phyloP scores from a whole-genome alignment of 495 filamentous ascomycete genomes.

The Peziza echinospora region DNA sequence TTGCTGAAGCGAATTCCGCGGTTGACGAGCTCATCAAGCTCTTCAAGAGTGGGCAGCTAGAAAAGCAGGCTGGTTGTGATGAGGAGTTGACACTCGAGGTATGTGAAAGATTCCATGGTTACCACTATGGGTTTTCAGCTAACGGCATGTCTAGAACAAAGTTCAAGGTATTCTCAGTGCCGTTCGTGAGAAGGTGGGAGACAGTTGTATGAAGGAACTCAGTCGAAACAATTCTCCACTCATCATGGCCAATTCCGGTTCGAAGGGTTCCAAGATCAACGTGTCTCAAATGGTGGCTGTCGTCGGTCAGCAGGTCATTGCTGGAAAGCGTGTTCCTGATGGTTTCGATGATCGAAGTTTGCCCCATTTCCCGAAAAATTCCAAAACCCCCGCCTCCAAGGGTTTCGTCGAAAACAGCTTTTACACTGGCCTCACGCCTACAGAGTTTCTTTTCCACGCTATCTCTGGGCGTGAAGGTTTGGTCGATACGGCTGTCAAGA shows the following conservation, averaged over 20 bases:
- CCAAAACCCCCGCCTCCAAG: constrained; percentile 75
- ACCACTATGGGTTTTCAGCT: not conserved
- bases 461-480: constrained; percentile 96
- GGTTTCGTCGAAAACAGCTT: constrained; percentile 96
- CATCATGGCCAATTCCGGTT: constrained; percentile 92
- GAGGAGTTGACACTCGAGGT: constrained; percentile 72
- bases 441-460: constrained; percentile 93
- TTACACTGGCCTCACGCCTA: constrained; percentile 73
- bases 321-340: constrained; percentile 76
- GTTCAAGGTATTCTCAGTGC: constrained; percentile 79
- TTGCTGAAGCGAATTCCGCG: constrained; percentile 54
- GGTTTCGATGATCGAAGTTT: constrained; percentile 89
- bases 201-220: constrained; percentile 72
- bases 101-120: not conserved
- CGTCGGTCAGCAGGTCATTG: constrained; percentile 95
- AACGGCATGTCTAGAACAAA: constrained; percentile 26
- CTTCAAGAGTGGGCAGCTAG: constrained; percentile 54
- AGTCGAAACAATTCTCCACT: constrained; percentile 82
- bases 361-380: constrained; percentile 87
- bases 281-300: constrained; percentile 97
- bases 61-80: constrained; percentile 70
- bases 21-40: constrained; percentile 69
- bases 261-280: constrained; percentile 91
- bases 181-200: constrained; percentile 74
- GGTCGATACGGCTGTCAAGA: constrained; percentile 99